Evolutionary conservation across 2,329 filamentous ascomycete species (phyloP).

Genomic region (Atkinsonella hypoxylon): DNA sequence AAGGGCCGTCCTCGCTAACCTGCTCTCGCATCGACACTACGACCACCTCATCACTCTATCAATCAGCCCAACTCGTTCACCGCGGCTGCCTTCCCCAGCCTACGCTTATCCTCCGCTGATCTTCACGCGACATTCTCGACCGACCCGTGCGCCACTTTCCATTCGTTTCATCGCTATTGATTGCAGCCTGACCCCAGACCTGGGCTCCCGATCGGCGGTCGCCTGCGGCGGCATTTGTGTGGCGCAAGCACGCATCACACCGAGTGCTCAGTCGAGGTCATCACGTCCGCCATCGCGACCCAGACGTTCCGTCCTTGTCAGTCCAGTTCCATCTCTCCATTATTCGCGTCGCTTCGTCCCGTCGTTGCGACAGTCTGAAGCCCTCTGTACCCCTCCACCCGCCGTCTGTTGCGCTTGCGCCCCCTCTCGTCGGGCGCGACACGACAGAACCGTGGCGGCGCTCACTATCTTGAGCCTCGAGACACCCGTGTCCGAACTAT

Average conservation of each 20-base stretch:
- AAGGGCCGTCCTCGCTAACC: not conserved
- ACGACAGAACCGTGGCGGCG: slow-evolving; percentile 38
- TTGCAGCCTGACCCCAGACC: slow-evolving; percentile 4
- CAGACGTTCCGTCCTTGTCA: not conserved
- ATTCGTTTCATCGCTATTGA: slow-evolving; percentile 2
- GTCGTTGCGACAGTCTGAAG: slow-evolving; percentile 1
- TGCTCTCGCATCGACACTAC: slow-evolving; percentile 4
- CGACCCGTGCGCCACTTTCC: not conserved
- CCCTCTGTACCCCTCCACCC: not conserved
- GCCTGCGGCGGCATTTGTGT: slow-evolving; percentile 15
- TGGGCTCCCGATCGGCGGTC: slow-evolving; percentile 7
- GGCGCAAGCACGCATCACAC: slow-evolving; percentile 19
- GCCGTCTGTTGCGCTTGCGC: slow-evolving; percentile 6
- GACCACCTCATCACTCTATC: not conserved
- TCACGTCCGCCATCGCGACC: slow-evolving; percentile 1
- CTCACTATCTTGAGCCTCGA: slow-evolving; percentile 44
- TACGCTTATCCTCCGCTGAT: not conserved
- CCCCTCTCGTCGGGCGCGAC: slow-evolving; percentile 14
- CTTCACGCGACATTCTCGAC: slow-evolving; percentile 3
- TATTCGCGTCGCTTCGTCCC: not conserved
- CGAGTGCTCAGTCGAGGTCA: slow-evolving; percentile 7
- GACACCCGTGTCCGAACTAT: slow-evolving; percentile 37
- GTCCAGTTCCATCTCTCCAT: not conserved
- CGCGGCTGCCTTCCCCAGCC: not conserved
- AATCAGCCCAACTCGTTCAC: slow-evolving; percentile 2